A percentile compares a stretch with the other conserved stretches of the same genome.
Evolutionary conservation across 352 stramenopile genomes (phyloP).

Genomic region (Phytophthora litchii): DNA sequence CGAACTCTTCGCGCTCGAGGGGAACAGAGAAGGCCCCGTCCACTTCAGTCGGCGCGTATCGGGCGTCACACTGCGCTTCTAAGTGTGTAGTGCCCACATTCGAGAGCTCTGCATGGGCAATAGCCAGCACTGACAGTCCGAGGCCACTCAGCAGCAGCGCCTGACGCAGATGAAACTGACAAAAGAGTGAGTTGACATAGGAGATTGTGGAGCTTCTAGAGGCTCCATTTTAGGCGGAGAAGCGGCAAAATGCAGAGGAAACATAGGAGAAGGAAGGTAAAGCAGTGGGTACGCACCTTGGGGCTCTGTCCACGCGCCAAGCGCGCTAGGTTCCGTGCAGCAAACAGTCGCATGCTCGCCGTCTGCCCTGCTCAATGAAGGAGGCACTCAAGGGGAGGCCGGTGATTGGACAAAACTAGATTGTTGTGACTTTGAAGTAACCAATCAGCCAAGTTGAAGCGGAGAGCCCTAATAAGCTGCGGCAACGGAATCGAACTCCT

Average conservation of each 20-base stretch:
- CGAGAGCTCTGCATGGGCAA: slow-evolving; percentile 40
- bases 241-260: not conserved
- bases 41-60: slow-evolving; percentile 51
- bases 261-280: not conserved
- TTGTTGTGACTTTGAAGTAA: slow-evolving; percentile 6
- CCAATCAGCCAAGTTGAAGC: not conserved
- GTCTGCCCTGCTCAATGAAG: not conserved
- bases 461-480: too few species aligned
- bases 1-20: slow-evolving; percentile 60
- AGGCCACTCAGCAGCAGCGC: slow-evolving; percentile 56
- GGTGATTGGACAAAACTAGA: not conserved
- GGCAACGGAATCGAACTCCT: too few species aligned
- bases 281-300: slow-evolving; percentile 29
- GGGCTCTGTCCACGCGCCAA: slow-evolving; percentile 31
- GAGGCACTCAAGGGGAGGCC: not conserved
- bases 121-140: slow-evolving; percentile 51
- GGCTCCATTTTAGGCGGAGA: not conserved
- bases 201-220: slow-evolving; percentile 10
- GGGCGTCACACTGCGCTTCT: slow-evolving; percentile 59
- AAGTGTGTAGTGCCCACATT: slow-evolving; percentile 19
- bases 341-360: slow-evolving; percentile 39
- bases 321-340: slow-evolving; percentile 34
- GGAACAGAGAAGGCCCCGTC: slow-evolving; percentile 55
- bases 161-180: slow-evolving; percentile 42
- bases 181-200: slow-evolving; percentile 10